Conservation (phyloP, 1,284 basidiomycete species). For the Tilletiopsis washingtonensis region DNA sequence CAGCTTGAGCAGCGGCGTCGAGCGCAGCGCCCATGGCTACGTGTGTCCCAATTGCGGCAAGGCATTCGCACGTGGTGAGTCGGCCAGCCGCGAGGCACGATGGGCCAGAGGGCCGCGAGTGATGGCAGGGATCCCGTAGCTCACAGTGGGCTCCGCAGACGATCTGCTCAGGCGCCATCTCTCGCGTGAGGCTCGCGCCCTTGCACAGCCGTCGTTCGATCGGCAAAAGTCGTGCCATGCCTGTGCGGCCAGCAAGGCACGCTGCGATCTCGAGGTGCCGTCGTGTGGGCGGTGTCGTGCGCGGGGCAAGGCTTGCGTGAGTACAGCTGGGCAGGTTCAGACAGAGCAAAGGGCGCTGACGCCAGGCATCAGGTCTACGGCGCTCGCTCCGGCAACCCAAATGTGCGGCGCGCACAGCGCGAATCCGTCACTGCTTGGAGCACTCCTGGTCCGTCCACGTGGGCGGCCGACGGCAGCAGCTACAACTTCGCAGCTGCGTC, state of each 20-base stretch:
- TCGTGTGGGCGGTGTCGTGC: conserved; percentile 32
- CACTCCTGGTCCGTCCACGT: background rate
- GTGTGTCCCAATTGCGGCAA: conserved; percentile 10
- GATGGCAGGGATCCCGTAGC: background rate
- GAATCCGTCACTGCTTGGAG: conserved; percentile 2
- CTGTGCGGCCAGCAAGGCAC: conserved; percentile 34
- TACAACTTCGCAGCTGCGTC: too few species aligned
- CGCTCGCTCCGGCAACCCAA: conserved; percentile 36
- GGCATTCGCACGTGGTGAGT: conserved; percentile 8
- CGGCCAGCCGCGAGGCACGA: too few species aligned
- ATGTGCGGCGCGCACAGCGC: conserved; percentile 19
- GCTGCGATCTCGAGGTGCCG: conserved; percentile 39
- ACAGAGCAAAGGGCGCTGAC: background rate
- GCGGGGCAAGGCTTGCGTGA: conserved; percentile 30
- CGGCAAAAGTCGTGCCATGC: conserved; percentile 39
- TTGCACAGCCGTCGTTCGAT: conserved; percentile 30
- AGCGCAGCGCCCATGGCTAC: background rate
- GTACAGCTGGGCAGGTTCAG: background rate
- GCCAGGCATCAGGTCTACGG: conserved; percentile 16
- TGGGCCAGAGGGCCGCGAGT: too few species aligned
- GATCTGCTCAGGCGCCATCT: conserved; percentile 8
- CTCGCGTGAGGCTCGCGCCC: conserved; percentile 11
- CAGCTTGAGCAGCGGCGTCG: too few species aligned
- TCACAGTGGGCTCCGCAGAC: background rate
- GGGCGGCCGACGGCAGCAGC: too few species aligned